phyloP scores from a whole-genome alignment of 2,329 filamentous ascomycete species.

The Colletotrichum costaricense region DNA sequence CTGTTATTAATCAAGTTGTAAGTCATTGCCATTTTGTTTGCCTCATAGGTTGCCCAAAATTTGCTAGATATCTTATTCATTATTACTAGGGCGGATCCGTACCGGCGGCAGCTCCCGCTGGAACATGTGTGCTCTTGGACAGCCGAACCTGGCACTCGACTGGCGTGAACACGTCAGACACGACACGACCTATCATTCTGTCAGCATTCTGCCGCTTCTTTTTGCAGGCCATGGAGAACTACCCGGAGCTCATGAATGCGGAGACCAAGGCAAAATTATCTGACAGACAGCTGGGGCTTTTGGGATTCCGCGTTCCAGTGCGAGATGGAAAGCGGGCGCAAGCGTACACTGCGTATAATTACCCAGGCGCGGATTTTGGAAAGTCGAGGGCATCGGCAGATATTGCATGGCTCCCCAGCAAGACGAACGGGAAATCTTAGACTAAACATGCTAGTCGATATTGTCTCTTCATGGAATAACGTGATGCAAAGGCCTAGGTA shows the following conservation, averaged over 20 bases:
- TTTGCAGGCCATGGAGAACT: constrained; percentile 4
- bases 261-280: constrained; percentile 2
- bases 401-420: neutral
- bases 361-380: neutral
- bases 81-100: neutral
- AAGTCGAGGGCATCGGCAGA: neutral
- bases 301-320: constrained; percentile 1
- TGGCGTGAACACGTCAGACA: constrained; percentile 1
- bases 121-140: constrained; percentile 6
- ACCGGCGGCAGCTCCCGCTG: constrained; percentile 14
- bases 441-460: neutral
- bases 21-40: neutral
- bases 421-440: neutral
- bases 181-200: constrained; percentile 2
- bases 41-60: accelerated
- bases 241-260: neutral
- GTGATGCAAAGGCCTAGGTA: no score
- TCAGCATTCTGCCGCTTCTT: constrained; percentile 5
- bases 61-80: neutral
- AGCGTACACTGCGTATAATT: neutral
- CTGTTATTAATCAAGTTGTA: neutral
- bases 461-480: neutral
- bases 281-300: neutral
- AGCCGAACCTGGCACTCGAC: constrained; percentile 22
- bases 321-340: neutral